Base-by-base conservation (phyloP, 495 filamentous ascomycete species). In the Aspergillus campestris region DNA sequence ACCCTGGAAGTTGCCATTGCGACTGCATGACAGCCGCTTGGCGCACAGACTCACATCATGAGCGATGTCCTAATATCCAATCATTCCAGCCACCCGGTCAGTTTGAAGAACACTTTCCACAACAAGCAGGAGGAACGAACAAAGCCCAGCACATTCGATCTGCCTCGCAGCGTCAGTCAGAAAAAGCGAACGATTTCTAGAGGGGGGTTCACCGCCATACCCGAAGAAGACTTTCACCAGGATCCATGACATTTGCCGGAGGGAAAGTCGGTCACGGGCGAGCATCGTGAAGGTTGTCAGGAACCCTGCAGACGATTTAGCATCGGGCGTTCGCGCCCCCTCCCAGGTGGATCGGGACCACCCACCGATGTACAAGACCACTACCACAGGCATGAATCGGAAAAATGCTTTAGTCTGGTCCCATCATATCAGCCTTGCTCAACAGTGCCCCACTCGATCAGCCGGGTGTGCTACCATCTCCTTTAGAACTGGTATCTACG, bases 271-370 rank as follows among this genome's bases (percentile, higher is more conserved):
- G 52, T 89, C 86, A 51, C 91, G 77, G 18, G 86, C 90, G 45
- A 97, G 78, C 48, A 95, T 80, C 1, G 86, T 84, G 57, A 96
- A 95, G 0, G 89, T 95, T 0, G 91, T 94, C 27, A 95, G 66
- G 68, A 95, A 97, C 47, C 90, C 89, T 84, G 51, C 45, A 73
- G 53, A 15, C 50, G 42, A 50, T 46, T 47, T 38, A 45, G 43
- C 34, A 49, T 37, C 34, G 18, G 18, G 18, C 7, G n/a, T 28
- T 40, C 7, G 7, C 15, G n/a, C 15, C 15, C 15, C 9, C 8
- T 3, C 24, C 38, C 2, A 15, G 7, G 38, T 40, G 38, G 18
- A 24, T 24, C 18, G 18, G 18, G 18, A 24, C 47, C 45, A 53
- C 49, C 49, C 58, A 82, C 79, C 79, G 35, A 84, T 57, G 57